These are phyloP conservation scores for Neoscytalidium dimidiatum DNA, from an alignment of 2,329 filamentous ascomycete species.

Conservation along the genomic window DNA sequence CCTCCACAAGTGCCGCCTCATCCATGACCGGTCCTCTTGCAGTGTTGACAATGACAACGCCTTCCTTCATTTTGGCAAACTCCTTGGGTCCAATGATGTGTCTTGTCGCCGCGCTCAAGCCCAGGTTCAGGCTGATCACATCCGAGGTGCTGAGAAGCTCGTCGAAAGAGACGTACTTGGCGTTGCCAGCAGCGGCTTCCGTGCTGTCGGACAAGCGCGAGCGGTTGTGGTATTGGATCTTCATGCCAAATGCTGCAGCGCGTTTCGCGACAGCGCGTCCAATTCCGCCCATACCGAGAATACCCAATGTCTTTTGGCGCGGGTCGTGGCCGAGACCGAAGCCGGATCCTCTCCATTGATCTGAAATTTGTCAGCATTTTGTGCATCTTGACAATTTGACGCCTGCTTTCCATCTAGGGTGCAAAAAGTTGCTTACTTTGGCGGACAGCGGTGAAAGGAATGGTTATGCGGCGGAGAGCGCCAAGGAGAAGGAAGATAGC, in stretches of 20 bases:
- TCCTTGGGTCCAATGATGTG: constrained; percentile 56
- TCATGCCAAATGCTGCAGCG: constrained; percentile 58
- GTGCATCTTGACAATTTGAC: not conserved
- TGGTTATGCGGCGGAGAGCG: constrained; percentile 52
- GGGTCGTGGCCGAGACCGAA: constrained; percentile 55
- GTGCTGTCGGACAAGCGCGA: constrained; percentile 36
- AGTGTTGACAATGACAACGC: constrained; percentile 59
- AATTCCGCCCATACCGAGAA: constrained; percentile 63
- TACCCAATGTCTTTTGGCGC: constrained; percentile 55
- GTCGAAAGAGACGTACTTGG: constrained; percentile 58
- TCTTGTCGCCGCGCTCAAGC: constrained; percentile 52
- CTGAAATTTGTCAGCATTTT: constrained; percentile 22
- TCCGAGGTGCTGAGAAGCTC: constrained; percentile 56
- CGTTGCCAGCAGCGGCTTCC: constrained; percentile 45
- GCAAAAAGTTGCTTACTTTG: constrained; percentile 33
- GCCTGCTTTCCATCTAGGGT: constrained; percentile 17
- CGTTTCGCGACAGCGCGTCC: constrained; percentile 52
- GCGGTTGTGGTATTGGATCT: constrained; percentile 61
- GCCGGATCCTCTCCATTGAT: constrained; percentile 38
- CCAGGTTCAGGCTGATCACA: constrained; percentile 57
- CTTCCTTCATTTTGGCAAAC: constrained; percentile 57
- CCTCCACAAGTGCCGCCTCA: constrained; percentile 56
- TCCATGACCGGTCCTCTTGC: constrained; percentile 60
- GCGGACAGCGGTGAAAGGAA: constrained; percentile 48
- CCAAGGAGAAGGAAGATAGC: constrained; percentile 55